phyloP scores from a whole-genome alignment of 768 basidiomycete species.

The Trametes elegans region DNA sequence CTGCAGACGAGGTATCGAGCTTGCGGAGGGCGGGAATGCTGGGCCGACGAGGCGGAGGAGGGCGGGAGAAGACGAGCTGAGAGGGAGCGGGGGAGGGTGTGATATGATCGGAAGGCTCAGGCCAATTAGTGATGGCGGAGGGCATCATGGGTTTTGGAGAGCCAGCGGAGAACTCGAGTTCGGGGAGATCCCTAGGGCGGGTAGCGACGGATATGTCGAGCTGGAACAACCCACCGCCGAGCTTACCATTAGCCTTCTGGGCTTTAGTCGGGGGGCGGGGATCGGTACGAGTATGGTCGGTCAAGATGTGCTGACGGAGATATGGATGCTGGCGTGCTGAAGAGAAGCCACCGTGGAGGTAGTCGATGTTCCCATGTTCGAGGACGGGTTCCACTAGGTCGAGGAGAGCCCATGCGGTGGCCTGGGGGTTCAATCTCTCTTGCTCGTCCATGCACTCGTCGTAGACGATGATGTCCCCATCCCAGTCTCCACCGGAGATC shows the following conservation, averaged over 20 bases:
- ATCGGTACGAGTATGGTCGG: background rate
- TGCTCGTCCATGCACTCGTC: slow-evolving; percentile 75
- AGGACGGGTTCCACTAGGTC: slow-evolving; percentile 61
- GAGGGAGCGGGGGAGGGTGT: slow-evolving; percentile 70
- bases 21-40: slow-evolving; percentile 61
- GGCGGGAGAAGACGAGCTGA: slow-evolving; percentile 50
- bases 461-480: slow-evolving; percentile 74
- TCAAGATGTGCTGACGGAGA: slow-evolving; percentile 47
- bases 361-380: slow-evolving; percentile 54
- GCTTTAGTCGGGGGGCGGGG: slow-evolving; percentile 4
- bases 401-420: slow-evolving; percentile 70
- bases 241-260: slow-evolving; percentile 26
- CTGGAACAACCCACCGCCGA: slow-evolving; percentile 59
- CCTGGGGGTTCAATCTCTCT: slow-evolving; percentile 52
- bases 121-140: slow-evolving; percentile 38
- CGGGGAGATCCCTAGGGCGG: slow-evolving; percentile 50
- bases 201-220: slow-evolving; percentile 58
- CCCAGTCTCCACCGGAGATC: slow-evolving; percentile 57
- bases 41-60: slow-evolving; percentile 54
- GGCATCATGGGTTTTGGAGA: slow-evolving; percentile 62
- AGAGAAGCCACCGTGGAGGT: slow-evolving; percentile 70
- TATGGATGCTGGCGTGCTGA: slow-evolving; percentile 57
- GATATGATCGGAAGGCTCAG: slow-evolving; percentile 38
- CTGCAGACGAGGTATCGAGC: slow-evolving; percentile 60
- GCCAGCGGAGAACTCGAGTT: slow-evolving; percentile 50